Evolutionary conservation across 441 rosid genomes (phyloP).

Genomic region (Bruguiera hainesii): DNA sequence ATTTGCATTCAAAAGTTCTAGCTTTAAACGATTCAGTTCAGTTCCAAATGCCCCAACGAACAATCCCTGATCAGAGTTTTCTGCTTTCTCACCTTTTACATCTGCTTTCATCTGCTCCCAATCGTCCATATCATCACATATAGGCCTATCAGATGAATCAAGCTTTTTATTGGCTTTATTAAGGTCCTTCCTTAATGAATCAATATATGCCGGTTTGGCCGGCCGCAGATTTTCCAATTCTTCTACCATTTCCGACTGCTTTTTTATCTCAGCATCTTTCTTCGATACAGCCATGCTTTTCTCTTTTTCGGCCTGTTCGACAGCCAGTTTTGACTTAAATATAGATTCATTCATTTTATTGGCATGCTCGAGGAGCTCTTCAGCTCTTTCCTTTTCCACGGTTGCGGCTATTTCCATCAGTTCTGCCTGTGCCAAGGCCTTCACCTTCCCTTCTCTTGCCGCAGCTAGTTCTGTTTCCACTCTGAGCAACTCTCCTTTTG

Average conservation of each 20-base stretch:
- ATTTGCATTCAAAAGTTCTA: slow-evolving; percentile 24
- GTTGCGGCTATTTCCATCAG: slow-evolving; percentile 32
- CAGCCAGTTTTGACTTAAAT: slow-evolving; percentile 23
- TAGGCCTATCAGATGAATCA: slow-evolving; percentile 25
- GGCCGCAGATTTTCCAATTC: slow-evolving; percentile 35
- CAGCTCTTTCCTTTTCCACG: slow-evolving; percentile 38
- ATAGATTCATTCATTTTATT: slow-evolving; percentile 32
- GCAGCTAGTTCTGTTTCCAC: slow-evolving; percentile 40
- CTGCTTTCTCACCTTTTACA: slow-evolving; percentile 28
- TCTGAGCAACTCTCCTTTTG: slow-evolving; percentile 35
- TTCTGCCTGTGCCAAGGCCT: slow-evolving; percentile 31
- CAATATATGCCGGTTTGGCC: slow-evolving; percentile 22
- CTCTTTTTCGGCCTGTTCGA: slow-evolving; percentile 26
- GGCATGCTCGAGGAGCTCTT: slow-evolving; percentile 27
- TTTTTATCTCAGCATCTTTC: slow-evolving; percentile 27
- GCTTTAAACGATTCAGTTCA: slow-evolving; percentile 30
- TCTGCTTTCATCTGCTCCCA: slow-evolving; percentile 24
- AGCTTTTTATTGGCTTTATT: slow-evolving; percentile 23
- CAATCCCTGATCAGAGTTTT: slow-evolving; percentile 30
- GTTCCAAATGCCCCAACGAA: slow-evolving; percentile 22
- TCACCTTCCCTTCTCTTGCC: slow-evolving; percentile 33
- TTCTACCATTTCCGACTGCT: slow-evolving; percentile 23
- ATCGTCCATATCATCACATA: slow-evolving; percentile 22
- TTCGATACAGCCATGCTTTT: slow-evolving; percentile 20
- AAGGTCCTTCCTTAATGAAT: slow-evolving; percentile 26